Evolutionary conservation across 192 early-diverging fungal genomes (phyloP).

Genomic region (Cetraspora pellucida): DNA sequence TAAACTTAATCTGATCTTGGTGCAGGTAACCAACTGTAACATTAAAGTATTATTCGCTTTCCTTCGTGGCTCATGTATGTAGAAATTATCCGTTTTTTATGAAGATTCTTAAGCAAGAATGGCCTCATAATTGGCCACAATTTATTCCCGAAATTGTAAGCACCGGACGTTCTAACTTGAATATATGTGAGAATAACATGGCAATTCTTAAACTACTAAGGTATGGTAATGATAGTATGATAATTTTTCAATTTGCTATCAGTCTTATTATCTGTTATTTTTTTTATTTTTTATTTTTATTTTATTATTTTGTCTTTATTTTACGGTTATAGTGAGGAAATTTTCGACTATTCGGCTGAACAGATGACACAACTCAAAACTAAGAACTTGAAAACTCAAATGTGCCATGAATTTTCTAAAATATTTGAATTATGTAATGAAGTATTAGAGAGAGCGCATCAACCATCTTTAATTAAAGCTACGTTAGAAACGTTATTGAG

Average conservation of each 20-base stretch:
- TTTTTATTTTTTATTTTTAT: not conserved
- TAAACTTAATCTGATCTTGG: slow-evolving; percentile 96
- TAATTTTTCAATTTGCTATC: not conserved
- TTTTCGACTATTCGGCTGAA: slow-evolving; percentile 98
- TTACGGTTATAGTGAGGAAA: slow-evolving; percentile 84
- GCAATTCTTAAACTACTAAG: slow-evolving; percentile 96
- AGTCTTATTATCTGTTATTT: not conserved
- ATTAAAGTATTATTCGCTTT: not conserved
- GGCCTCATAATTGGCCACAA: slow-evolving; percentile 98
- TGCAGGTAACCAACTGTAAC: slow-evolving; percentile 68
- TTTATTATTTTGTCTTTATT: slow-evolving; percentile 35
- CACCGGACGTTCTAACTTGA: slow-evolving; percentile 89
- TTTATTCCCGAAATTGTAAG: slow-evolving; percentile 98
- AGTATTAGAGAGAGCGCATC: slow-evolving; percentile 88
- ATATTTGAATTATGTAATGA: slow-evolving; percentile 95
- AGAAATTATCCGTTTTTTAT: not conserved
- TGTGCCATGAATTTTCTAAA: slow-evolving; percentile 95
- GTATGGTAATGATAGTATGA: slow-evolving; percentile 43
- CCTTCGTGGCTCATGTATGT: not conserved
- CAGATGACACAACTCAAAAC: slow-evolving; percentile 97
- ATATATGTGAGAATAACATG: slow-evolving; percentile 99
- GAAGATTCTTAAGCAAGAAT: slow-evolving; percentile 98
- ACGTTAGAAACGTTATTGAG: slow-evolving; percentile 94
- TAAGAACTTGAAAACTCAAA: slow-evolving; percentile 89
- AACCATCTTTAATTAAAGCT: slow-evolving; percentile 86